Conservation (phyloP, 1,284 basidiomycete species). For the Lentinula novae-zelandiae region DNA sequence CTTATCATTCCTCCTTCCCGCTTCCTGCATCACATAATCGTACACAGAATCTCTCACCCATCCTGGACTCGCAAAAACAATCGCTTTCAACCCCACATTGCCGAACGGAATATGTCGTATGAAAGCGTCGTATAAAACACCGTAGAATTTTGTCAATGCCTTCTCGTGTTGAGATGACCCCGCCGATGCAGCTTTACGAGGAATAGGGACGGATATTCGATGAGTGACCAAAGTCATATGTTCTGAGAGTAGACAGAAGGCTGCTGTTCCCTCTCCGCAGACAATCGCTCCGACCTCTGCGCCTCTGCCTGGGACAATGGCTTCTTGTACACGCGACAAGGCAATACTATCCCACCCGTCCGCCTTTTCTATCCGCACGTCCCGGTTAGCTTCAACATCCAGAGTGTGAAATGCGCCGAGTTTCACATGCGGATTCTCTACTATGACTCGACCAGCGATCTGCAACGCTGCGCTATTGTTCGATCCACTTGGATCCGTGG, state of each 20-base stretch:
- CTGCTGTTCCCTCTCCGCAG: constrained; percentile 92
- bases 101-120: constrained; percentile 87
- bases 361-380: constrained; percentile 86
- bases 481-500: constrained; percentile 33
- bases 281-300: constrained; percentile 97
- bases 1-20: constrained; percentile 83
- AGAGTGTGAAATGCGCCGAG: constrained; percentile 95
- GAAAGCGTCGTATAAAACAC: constrained; percentile 85
- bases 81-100: constrained; percentile 71
- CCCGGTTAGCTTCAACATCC: constrained; percentile 90
- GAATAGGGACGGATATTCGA: constrained; percentile 87
- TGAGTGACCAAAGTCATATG: constrained; percentile 96
- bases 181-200: constrained; percentile 84
- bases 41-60: constrained; percentile 92
- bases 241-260: constrained; percentile 91
- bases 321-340: constrained; percentile 78
- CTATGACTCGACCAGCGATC: constrained; percentile 85
- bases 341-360: constrained; percentile 92
- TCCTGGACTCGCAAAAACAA: constrained; percentile 95
- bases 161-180: constrained; percentile 85
- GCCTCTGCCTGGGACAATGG: constrained; percentile 87
- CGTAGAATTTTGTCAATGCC: constrained; percentile 80
- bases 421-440: constrained; percentile 90
- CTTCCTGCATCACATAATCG: constrained; percentile 84
- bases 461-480: constrained; percentile 68